Conservation (phyloP, 2,329 filamentous ascomycete genomes). For the Seiridium cupressi region DNA sequence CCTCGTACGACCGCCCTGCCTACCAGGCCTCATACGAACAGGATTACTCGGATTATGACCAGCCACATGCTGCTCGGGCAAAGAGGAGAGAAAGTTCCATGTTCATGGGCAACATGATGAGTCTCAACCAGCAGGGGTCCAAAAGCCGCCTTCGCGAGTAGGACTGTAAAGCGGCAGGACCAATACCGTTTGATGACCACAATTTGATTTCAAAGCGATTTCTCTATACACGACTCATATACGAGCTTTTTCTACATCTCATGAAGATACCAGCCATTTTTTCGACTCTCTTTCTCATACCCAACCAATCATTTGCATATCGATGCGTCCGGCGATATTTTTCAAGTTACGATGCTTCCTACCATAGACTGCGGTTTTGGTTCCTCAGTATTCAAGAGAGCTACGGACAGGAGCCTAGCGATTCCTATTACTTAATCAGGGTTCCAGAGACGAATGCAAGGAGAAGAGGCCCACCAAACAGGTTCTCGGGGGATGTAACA, state of each 20-base stretch:
- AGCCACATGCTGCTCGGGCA: conserved; percentile 33
- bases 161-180: conserved; percentile 28
- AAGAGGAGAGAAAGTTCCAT: conserved; percentile 61
- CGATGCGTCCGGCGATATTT: background rate
- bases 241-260: conserved; percentile 5
- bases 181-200: background rate
- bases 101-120: conserved; percentile 47
- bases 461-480: background rate
- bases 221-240: background rate
- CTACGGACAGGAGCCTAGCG: conserved; percentile 5
- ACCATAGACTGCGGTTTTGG: background rate
- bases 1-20: conserved; percentile 37
- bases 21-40: conserved; percentile 26
- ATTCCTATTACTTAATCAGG: background rate
- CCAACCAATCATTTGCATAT: conserved; percentile 4
- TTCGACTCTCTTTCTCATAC: background rate
- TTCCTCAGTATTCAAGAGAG: background rate
- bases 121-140: conserved; percentile 47
- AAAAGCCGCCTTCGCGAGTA: conserved; percentile 56
- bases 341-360: background rate
- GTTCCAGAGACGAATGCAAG: background rate
- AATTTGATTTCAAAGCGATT: background rate
- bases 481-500: background rate
- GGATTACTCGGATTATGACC: conserved; percentile 33
- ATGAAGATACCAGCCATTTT: conserved; percentile 2